Percentiles rank a stretch among this genome's conserved stretches.
phyloP scores from a whole-genome alignment of 1,284 basidiomycete species.

The Cutaneotrichosporon sp. region DNA sequence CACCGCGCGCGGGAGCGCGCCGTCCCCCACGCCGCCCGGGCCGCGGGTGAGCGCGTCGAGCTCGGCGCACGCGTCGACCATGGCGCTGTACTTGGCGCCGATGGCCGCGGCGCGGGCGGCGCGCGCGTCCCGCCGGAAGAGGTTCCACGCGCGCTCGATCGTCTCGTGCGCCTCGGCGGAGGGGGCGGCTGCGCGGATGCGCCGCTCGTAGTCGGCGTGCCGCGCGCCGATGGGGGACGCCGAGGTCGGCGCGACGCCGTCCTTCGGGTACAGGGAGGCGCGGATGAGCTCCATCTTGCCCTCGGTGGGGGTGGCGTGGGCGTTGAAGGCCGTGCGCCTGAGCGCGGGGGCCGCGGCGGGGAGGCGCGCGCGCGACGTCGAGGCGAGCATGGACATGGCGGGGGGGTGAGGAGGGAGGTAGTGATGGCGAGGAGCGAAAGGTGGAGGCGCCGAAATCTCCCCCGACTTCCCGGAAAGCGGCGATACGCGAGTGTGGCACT shows the following conservation, averaged over 20 bases:
- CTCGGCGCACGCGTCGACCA: conserved; percentile 78
- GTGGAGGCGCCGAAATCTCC: background rate
- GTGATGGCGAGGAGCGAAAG: background rate
- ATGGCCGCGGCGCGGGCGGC: conserved; percentile 68
- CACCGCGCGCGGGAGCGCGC: conserved; percentile 48
- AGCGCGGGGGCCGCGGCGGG: background rate
- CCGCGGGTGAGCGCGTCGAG: conserved; percentile 59
- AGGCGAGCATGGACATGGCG: conserved; percentile 16
- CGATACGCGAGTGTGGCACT: background rate
- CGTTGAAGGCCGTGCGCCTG: conserved; percentile 6
- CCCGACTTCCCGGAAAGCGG: background rate
- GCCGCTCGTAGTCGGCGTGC: conserved; percentile 68
- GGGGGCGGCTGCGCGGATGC: conserved; percentile 75
- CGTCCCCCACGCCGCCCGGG: conserved; percentile 17
- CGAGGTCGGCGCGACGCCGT: conserved; percentile 54
- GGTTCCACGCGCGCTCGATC: conserved; percentile 86
- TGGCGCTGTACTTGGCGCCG: conserved; percentile 69
- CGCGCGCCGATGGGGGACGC: conserved; percentile 74
- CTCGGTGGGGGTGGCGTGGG: conserved; percentile 54
- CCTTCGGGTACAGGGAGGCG: conserved; percentile 73
- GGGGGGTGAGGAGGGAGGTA: background rate
- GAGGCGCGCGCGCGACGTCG: conserved; percentile 11
- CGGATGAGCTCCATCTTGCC: conserved; percentile 71
- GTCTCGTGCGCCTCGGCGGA: conserved; percentile 88
- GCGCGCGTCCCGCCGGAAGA: conserved; percentile 74